phyloP scores from a whole-genome alignment of 73 alveolate species.

The Paramecium primaurelia region DNA sequence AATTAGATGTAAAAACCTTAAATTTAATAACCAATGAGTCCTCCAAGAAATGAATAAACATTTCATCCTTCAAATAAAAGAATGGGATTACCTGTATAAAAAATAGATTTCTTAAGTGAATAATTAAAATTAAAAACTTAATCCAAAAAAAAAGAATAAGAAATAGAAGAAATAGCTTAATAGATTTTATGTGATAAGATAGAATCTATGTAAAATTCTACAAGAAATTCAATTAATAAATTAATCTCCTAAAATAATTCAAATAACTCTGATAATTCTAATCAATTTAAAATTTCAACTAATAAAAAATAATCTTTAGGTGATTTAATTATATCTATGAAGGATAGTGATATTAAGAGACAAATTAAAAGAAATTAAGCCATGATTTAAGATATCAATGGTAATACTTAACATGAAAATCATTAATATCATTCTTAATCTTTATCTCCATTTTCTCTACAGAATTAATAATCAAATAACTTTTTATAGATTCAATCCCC shows the following conservation, averaged over 20 bases:
- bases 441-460: not conserved
- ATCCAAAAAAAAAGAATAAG: not conserved
- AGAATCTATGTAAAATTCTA: constrained; percentile 4
- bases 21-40: not conserved
- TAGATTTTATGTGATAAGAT: not conserved
- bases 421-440: not conserved
- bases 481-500: not conserved
- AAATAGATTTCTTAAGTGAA: constrained; percentile 35
- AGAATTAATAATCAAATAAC: not conserved
- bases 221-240: not conserved
- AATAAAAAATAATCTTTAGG: not conserved
- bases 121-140: not conserved
- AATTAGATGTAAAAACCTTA: not conserved
- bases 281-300: not conserved
- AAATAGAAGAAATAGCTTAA: not conserved
- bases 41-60: constrained; percentile 18
- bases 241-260: not conserved
- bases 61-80: not conserved
- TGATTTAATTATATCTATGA: not conserved
- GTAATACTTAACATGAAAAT: not conserved
- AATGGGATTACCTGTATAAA: not conserved
- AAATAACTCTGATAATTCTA: not conserved
- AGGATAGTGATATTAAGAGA: constrained; percentile 5
- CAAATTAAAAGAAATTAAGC: not conserved
- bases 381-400: not conserved